A percentile compares a stretch with the other conserved stretches of the same genome.
Evolutionary conservation across 345 rosid species (phyloP).

Genomic region (Populus tremula): DNA sequence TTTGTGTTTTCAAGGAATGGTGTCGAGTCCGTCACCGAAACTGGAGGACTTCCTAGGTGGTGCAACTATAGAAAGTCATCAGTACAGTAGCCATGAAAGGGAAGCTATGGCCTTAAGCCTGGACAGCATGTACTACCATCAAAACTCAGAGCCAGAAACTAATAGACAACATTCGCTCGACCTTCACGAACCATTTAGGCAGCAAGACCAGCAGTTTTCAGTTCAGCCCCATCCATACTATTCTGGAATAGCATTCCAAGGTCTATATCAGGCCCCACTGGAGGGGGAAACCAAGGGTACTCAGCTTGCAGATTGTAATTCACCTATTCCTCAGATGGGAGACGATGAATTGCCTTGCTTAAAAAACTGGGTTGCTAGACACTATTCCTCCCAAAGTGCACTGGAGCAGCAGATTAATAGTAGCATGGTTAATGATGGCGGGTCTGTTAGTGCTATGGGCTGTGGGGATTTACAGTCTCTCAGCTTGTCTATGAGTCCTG

Average conservation of each 20-base stretch:
- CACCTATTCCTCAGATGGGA: constrained; percentile 31
- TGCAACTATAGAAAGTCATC: constrained; percentile 43
- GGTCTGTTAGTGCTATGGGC: constrained; percentile 17
- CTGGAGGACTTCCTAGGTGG: constrained; percentile 76
- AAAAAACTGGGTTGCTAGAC: constrained; percentile 42
- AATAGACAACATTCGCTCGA: constrained; percentile 36
- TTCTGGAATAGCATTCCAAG: constrained; percentile 29
- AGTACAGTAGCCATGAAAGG: constrained; percentile 38
- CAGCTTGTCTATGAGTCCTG: constrained; percentile 51
- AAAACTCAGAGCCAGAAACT: constrained; percentile 27
- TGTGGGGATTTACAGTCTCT: constrained; percentile 43
- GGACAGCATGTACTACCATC: constrained; percentile 44
- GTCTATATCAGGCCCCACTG: constrained; percentile 30
- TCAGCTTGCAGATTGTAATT: constrained; percentile 28
- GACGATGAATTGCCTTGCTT: constrained; percentile 33
- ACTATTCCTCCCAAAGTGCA: constrained; percentile 28
- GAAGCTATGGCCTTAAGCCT: constrained; percentile 47
- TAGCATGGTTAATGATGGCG: constrained; percentile 21
- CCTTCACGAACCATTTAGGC: constrained; percentile 31
- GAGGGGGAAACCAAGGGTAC: constrained; percentile 33
- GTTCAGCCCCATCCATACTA: constrained; percentile 37
- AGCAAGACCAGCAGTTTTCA: constrained; percentile 30
- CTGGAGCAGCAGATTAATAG: constrained; percentile 35
- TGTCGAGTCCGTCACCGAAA: constrained; percentile 53
- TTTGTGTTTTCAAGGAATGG: constrained; percentile 33